Percentiles rank a stretch among this genome's conserved stretches.
Evolutionary conservation across 345 rosid genomes (phyloP).

Genomic region (Aegle marmelos): DNA sequence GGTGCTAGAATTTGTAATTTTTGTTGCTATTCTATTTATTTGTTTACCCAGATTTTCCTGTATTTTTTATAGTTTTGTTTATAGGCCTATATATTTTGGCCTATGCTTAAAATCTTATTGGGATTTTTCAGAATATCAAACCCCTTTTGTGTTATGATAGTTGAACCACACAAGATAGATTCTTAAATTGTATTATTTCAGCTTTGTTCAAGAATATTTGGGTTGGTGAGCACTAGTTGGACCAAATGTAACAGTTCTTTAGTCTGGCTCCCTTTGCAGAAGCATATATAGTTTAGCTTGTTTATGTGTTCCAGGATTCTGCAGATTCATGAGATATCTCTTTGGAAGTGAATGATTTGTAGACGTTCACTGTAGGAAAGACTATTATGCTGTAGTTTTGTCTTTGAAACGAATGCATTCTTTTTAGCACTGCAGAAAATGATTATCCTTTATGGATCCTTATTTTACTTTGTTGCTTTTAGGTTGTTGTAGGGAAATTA

Average conservation of each 20-base stretch:
- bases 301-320: not conserved
- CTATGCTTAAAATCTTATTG: not conserved
- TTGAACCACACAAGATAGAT: not conserved
- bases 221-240: not conserved
- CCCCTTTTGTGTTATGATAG: not conserved
- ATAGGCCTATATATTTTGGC: not conserved
- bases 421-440: not conserved
- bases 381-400: not conserved
- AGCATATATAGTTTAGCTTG: not conserved
- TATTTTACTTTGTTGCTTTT: not conserved
- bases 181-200: not conserved
- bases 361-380: not conserved
- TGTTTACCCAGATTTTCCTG: not conserved
- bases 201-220: not conserved
- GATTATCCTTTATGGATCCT: not conserved
- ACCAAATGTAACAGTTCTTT: not conserved
- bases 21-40: not conserved
- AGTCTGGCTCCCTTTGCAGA: not conserved
- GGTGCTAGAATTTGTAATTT: not conserved
- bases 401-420: not conserved
- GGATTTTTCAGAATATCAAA: not conserved
- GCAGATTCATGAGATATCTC: not conserved
- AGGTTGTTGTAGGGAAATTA: conserved; percentile 3
- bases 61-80: not conserved
- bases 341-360: not conserved